A percentile compares a stretch with the other conserved stretches of the same genome.
Conservation (phyloP, 2,329 filamentous ascomycete species). For the Pseudocercospora musae region DNA sequence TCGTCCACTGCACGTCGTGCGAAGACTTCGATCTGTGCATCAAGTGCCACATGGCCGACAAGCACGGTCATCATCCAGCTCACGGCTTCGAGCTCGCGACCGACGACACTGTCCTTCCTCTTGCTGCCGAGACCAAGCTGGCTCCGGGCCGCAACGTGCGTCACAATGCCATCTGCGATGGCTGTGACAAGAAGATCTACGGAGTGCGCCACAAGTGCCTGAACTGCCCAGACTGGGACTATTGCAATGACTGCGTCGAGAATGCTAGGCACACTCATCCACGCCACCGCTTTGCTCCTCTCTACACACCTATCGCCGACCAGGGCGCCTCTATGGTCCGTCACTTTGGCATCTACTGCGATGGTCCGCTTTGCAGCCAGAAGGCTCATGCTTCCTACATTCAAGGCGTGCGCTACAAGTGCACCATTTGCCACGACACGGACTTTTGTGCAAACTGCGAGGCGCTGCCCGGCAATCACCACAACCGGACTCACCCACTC, state of each 20-base stretch:
- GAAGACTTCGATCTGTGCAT: constrained; percentile 93
- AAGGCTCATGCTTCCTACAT: constrained; percentile 61
- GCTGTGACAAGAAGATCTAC: constrained; percentile 81
- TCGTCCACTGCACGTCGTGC: constrained; percentile 80
- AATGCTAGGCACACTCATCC: constrained; percentile 69
- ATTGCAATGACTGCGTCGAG: constrained; percentile 72
- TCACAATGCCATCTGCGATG: constrained; percentile 91
- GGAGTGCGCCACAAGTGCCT: constrained; percentile 96
- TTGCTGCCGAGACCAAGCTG: constrained; percentile 64
- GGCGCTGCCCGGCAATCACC: constrained; percentile 74
- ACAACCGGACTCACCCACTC: constrained; percentile 94
- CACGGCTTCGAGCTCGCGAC: constrained; percentile 74
- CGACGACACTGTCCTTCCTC: constrained; percentile 59
- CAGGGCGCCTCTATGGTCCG: constrained; percentile 46
- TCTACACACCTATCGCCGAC: constrained; percentile 69
- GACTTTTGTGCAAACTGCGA: constrained; percentile 97
- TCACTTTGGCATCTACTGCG: constrained; percentile 88
- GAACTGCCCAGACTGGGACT: constrained; percentile 96
- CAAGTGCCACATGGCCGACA: constrained; percentile 68
- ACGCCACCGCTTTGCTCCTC: constrained; percentile 79
- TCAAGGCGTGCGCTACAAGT: constrained; percentile 88
- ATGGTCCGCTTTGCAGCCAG: constrained; percentile 79
- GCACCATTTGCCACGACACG: constrained; percentile 87
- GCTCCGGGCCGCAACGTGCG: constrained; percentile 73
- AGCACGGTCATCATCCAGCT: constrained; percentile 86